Evolutionary conservation across 1,139 yeast species (phyloP).

Genomic region (Scheffersomyces illinoinensis): DNA sequence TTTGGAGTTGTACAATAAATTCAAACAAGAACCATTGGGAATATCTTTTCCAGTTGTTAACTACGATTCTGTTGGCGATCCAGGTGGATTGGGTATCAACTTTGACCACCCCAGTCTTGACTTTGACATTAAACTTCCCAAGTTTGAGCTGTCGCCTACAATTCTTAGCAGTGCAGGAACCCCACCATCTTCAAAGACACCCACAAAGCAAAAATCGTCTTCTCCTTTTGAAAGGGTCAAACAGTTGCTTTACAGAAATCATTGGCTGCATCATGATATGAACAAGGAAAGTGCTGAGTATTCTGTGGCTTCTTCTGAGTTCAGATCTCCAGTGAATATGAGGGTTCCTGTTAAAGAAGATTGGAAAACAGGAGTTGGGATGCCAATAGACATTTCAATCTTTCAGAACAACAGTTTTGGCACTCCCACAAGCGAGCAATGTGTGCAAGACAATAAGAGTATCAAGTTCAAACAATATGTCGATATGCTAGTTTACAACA

Average conservation of each 20-base stretch:
- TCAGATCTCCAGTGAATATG: background rate
- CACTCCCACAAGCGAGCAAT: background rate
- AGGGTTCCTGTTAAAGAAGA: background rate
- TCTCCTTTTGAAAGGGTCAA: background rate
- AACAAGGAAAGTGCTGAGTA: background rate
- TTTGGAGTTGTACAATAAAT: background rate
- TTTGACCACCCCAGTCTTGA: conserved; percentile 8
- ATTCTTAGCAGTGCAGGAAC: background rate
- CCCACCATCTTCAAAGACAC: background rate
- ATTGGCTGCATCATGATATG: background rate
- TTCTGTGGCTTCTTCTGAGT: background rate
- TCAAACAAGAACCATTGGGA: background rate
- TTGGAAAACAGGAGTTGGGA: background rate
- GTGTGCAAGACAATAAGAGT: background rate
- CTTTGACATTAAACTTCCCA: conserved; percentile 1
- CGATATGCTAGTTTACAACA: conserved; percentile 14
- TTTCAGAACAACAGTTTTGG: background rate
- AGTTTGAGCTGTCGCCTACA: background rate
- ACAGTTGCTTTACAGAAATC: background rate
- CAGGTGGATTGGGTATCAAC: conserved; percentile 4
- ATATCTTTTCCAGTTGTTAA: background rate
- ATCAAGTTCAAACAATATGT: conserved; percentile 17
- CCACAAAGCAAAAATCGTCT: background rate
- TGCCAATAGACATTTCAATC: background rate
- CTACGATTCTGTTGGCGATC: background rate